These are phyloP conservation scores for Cladosporium sphaerospermum DNA, from an alignment of 2,329 filamentous ascomycete genomes.

Conservation along the genomic window DNA sequence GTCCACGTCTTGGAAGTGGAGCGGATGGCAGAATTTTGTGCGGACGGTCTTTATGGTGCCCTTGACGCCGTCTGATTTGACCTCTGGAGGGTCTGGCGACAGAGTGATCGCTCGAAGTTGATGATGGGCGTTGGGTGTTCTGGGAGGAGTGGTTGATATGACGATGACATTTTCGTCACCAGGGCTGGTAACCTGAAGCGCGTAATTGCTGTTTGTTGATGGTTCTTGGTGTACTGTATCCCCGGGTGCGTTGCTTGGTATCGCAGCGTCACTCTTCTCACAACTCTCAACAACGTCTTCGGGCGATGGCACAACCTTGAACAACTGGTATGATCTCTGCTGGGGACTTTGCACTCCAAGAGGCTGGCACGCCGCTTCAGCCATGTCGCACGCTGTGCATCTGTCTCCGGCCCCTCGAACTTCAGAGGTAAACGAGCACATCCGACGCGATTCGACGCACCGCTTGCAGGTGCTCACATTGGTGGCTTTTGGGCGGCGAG, in stretches of 20 bases:
- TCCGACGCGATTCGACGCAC: slow-evolving; percentile 10
- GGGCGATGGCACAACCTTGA: no score
- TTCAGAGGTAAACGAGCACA: slow-evolving; percentile 18
- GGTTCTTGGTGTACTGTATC: no score
- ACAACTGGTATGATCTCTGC: no score
- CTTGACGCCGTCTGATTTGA: slow-evolving; percentile 1
- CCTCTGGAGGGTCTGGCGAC: neutral
- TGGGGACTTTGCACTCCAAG: neutral
- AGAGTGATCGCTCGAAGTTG: neutral
- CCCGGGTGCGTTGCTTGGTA: no score
- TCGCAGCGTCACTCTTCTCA: no score
- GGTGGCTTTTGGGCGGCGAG: slow-evolving; percentile 2
- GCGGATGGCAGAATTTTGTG: slow-evolving; percentile 37
- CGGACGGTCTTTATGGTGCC: slow-evolving; percentile 21
- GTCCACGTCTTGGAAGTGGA: slow-evolving; percentile 32
- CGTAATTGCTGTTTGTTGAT: no score
- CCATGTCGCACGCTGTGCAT: slow-evolving; percentile 4
- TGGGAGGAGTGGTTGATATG: neutral
- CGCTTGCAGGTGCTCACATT: slow-evolving; percentile 10
- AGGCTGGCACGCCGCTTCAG: slow-evolving; percentile 11
- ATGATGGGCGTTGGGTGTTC: no score
- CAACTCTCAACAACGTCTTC: no score
- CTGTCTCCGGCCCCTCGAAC: slow-evolving; percentile 14
- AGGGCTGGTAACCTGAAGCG: no score
- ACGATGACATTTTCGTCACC: neutral